These are phyloP conservation scores for Phyllosticta citriasiana DNA, from an alignment of 2,329 filamentous ascomycete species.

Conservation along the genomic window DNA sequence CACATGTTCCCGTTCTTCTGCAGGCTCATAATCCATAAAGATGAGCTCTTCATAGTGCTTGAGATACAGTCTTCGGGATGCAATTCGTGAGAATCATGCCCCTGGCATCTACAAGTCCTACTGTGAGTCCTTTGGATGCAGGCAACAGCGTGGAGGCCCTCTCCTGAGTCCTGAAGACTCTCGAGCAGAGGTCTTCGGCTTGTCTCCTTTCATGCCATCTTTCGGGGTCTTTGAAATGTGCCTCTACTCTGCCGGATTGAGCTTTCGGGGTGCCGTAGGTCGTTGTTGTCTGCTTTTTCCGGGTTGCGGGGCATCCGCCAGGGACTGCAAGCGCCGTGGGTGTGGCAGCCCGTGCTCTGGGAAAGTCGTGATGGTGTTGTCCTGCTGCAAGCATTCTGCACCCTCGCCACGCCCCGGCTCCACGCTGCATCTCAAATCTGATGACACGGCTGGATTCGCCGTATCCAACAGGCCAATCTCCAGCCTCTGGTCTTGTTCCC, in stretches of 20 bases:
- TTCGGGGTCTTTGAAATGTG: neutral
- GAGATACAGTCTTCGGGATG: neutral
- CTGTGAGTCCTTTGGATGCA: neutral
- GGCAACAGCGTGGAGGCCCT: neutral
- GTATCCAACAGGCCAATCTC: neutral
- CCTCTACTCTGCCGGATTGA: too few species aligned
- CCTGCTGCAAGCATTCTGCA: neutral
- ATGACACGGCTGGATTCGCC: neutral
- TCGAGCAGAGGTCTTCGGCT: neutral
- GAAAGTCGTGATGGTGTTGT: neutral
- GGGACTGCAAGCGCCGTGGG: neutral
- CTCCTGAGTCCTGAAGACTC: neutral
- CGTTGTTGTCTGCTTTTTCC: too few species aligned
- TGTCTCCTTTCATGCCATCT: neutral
- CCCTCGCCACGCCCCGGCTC: neutral
- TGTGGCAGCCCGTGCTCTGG: neutral
- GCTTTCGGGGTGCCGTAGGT: too few species aligned
- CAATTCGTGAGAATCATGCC: neutral
- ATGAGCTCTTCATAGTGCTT: neutral
- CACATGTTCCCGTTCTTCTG: neutral
- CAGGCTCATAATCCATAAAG: neutral
- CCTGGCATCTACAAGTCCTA: neutral
- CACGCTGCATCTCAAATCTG: neutral
- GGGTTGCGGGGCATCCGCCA: neutral
- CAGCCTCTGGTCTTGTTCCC: neutral